Conservation (phyloP, 2,329 filamentous ascomycete species). For the Metarhizium guizhouense region DNA sequence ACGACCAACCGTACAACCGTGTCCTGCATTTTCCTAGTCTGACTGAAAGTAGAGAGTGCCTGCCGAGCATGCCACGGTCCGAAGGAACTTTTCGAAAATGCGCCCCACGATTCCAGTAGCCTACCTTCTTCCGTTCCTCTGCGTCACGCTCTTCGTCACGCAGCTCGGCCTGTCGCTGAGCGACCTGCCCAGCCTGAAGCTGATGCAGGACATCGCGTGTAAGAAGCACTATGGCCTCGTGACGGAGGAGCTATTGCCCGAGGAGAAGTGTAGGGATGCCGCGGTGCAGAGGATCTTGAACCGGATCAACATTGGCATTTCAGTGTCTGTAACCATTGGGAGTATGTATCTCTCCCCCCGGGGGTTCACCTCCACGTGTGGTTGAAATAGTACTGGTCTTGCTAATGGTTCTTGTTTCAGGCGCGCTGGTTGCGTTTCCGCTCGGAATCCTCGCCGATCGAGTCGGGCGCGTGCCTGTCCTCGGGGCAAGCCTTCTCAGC, state of each 20-base stretch:
- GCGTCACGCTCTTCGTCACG: slow-evolving; percentile 13
- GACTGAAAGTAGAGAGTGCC: too few relatives aligned
- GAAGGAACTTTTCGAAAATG: not conserved
- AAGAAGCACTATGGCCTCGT: slow-evolving; percentile 6
- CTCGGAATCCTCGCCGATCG: slow-evolving; percentile 15
- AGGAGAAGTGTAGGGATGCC: slow-evolving; percentile 11
- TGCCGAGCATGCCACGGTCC: too few relatives aligned
- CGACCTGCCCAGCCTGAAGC: slow-evolving; percentile 12
- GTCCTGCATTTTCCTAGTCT: too few relatives aligned
- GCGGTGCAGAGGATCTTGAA: slow-evolving; percentile 15
- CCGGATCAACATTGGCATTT: slow-evolving; percentile 11
- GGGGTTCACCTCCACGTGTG: too few relatives aligned
- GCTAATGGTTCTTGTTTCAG: slow-evolving; percentile 3
- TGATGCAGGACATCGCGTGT: slow-evolving; percentile 18
- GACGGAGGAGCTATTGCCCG: slow-evolving; percentile 7
- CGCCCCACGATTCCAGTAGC: slow-evolving; percentile 8
- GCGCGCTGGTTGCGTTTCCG: slow-evolving; percentile 13
- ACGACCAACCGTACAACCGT: too few relatives aligned
- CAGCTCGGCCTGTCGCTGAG: slow-evolving; percentile 16
- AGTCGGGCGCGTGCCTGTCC: slow-evolving; percentile 16
- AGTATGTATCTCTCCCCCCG: slow-evolving; percentile 3
- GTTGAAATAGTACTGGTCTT: not conserved
- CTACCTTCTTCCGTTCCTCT: slow-evolving; percentile 14
- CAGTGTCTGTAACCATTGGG: slow-evolving; percentile 13
- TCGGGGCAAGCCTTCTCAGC: slow-evolving; percentile 14